phyloP scores from a whole-genome alignment of 139 green algal genomes.

The Micractinium sp. region DNA sequence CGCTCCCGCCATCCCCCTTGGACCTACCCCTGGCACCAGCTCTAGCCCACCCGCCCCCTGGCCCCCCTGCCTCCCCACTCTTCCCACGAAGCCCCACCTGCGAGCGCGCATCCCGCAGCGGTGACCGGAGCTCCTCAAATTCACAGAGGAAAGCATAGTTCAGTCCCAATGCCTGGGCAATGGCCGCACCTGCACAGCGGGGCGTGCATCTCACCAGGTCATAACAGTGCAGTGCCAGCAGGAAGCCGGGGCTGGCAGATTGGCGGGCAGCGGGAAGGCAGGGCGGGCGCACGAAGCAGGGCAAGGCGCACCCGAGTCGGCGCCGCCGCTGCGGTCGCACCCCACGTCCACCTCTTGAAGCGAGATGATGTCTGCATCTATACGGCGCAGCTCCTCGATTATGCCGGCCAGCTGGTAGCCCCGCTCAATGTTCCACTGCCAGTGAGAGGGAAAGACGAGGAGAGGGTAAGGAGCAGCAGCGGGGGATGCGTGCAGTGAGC shows the following conservation, averaged over 20 bases:
- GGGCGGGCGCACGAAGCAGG: background rate
- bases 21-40: too few species aligned
- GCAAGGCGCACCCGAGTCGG: slow-evolving; percentile 40
- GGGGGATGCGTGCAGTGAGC: background rate
- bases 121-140: slow-evolving; percentile 84
- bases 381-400: slow-evolving; percentile 67
- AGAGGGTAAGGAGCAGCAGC: background rate
- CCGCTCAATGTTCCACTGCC: slow-evolving; percentile 89
- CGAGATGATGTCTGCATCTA: slow-evolving; percentile 80
- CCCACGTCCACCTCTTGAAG: slow-evolving; percentile 88
- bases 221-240: background rate
- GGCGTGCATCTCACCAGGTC: background rate
- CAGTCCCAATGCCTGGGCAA: slow-evolving; percentile 74
- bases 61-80: too few species aligned
- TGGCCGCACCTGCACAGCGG: slow-evolving; percentile 52
- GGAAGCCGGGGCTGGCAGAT: background rate
- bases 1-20: too few species aligned
- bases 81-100: slow-evolving; percentile 26
- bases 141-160: slow-evolving; percentile 86
- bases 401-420: slow-evolving; percentile 85
- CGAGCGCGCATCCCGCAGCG: slow-evolving; percentile 35
- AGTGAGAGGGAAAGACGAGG: too few species aligned
- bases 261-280: background rate
- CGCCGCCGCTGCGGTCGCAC: slow-evolving; percentile 70
- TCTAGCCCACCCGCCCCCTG: too few species aligned